These are phyloP conservation scores for Phytophthora uliginosa DNA, from an alignment of 352 stramenopile species.

Conservation along the genomic window DNA sequence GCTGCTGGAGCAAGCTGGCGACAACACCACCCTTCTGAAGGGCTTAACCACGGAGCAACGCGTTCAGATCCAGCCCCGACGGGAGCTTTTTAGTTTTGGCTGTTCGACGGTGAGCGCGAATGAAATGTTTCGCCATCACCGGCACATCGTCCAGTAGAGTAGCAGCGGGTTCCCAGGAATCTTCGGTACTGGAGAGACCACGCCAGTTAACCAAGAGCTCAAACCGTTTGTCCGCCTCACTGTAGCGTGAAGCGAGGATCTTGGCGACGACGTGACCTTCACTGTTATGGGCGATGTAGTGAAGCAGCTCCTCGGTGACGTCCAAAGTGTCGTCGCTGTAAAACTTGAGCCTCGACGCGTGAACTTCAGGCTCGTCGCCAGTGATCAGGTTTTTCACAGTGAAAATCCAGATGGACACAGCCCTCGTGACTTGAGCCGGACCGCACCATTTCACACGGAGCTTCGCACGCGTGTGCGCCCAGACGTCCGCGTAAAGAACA, in stretches of 20 bases:
- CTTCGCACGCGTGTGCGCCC: not conserved
- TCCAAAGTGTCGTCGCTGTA: not conserved
- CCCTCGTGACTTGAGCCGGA: not conserved
- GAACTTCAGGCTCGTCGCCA: not conserved
- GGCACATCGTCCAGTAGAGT: not conserved
- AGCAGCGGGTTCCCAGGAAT: not conserved
- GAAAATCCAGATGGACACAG: not conserved
- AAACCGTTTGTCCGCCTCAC: not conserved
- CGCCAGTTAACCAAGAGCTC: not conserved
- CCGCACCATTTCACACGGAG: not conserved
- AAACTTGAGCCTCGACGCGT: not conserved
- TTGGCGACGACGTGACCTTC: not conserved
- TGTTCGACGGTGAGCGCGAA: not conserved
- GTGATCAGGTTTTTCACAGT: not conserved
- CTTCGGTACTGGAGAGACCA: not conserved
- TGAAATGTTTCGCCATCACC: not conserved
- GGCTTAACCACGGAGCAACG: not conserved
- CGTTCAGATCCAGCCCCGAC: not conserved
- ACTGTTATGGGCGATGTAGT: not conserved
- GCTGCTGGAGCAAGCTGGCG: constrained; percentile 6
- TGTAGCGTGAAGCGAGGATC: not conserved
- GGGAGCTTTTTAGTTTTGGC: not conserved
- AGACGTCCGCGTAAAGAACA: not conserved
- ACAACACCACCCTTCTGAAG: not conserved
- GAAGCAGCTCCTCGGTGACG: not conserved